Evolutionary conservation across 345 rosid species (phyloP).

Genomic region (Cardamine resedifolia): DNA sequence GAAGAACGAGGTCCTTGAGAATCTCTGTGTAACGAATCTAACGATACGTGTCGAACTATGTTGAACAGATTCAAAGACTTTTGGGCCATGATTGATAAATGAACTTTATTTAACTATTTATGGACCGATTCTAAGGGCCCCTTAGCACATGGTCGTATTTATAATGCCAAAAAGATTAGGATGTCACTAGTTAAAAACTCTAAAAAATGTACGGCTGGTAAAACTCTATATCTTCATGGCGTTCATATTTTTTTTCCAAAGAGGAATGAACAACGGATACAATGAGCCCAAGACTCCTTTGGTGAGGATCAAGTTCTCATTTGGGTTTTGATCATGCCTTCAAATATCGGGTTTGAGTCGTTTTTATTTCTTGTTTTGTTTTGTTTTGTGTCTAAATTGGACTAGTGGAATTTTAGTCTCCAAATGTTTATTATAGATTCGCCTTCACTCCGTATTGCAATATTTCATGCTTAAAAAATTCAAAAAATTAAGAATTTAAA

Average conservation of each 20-base stretch:
- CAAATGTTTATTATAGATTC: neutral
- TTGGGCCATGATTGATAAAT: slow-evolving; percentile 20
- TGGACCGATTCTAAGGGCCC: slow-evolving; percentile 12
- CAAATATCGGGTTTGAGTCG: neutral
- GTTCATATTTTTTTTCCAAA: no score
- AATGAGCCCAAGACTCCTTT: neutral
- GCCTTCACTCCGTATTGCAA: neutral
- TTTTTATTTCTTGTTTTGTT: no score
- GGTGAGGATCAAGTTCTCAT: neutral
- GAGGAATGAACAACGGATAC: neutral
- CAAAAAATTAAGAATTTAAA: no score
- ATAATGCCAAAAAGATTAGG: neutral
- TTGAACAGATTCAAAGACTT: slow-evolving; percentile 31
- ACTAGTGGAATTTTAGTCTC: neutral
- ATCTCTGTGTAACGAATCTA: slow-evolving; percentile 33
- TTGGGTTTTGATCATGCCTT: neutral
- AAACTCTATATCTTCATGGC: no score
- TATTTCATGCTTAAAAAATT: neutral
- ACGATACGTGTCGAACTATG: slow-evolving; percentile 32
- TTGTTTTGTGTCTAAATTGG: neutral
- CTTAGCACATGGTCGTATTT: slow-evolving; percentile 17
- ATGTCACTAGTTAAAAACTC: neutral
- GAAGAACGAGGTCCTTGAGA: slow-evolving; percentile 28
- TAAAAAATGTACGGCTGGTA: no score
- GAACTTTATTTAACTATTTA: slow-evolving; percentile 9